These are phyloP conservation scores for Ogataea pini DNA, from an alignment of 805 yeast genomes.

Conservation along the genomic window DNA sequence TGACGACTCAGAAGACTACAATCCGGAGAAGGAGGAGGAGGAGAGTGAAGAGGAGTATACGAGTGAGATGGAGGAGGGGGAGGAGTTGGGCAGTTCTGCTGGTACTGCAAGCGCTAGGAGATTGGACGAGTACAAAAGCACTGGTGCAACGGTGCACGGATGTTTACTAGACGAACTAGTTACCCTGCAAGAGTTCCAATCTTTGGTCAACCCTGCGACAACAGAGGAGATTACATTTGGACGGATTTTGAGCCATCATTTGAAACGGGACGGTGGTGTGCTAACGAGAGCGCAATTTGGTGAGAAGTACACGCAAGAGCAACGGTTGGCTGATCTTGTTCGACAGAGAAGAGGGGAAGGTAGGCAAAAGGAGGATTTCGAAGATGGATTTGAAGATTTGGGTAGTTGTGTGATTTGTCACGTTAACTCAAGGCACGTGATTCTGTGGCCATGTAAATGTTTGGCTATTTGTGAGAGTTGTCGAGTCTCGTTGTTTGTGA, in stretches of 20 bases:
- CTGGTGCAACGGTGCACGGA: not conserved
- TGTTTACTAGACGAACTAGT: slow-evolving; percentile 22
- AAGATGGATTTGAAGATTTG: slow-evolving; percentile 26
- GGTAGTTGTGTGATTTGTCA: slow-evolving; percentile 81
- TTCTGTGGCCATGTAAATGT: slow-evolving; percentile 93
- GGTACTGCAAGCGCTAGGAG: not conserved
- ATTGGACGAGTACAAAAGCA: not conserved
- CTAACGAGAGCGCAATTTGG: slow-evolving; percentile 35
- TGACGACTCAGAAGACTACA: slow-evolving; percentile 18
- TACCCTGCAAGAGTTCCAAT: slow-evolving; percentile 26
- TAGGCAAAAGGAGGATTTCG: not conserved
- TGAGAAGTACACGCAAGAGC: slow-evolving; percentile 24
- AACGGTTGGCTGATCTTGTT: slow-evolving; percentile 32
- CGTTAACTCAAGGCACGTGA: slow-evolving; percentile 66
- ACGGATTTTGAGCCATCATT: slow-evolving; percentile 33
- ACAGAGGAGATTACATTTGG: slow-evolving; percentile 28
- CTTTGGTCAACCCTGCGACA: slow-evolving; percentile 28
- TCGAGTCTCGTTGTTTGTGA: slow-evolving; percentile 66
- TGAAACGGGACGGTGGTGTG: slow-evolving; percentile 13
- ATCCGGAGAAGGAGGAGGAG: slow-evolving; percentile 4
- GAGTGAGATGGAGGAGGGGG: slow-evolving; percentile 19
- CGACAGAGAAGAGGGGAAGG: slow-evolving; percentile 19
- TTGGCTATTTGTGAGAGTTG: slow-evolving; percentile 87
- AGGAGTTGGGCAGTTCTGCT: slow-evolving; percentile 2
- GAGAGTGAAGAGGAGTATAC: slow-evolving; percentile 15